These are phyloP conservation scores for Neodidymelliopsis sp. DNA, from an alignment of 2,329 filamentous ascomycete genomes.

Conservation along the genomic window DNA sequence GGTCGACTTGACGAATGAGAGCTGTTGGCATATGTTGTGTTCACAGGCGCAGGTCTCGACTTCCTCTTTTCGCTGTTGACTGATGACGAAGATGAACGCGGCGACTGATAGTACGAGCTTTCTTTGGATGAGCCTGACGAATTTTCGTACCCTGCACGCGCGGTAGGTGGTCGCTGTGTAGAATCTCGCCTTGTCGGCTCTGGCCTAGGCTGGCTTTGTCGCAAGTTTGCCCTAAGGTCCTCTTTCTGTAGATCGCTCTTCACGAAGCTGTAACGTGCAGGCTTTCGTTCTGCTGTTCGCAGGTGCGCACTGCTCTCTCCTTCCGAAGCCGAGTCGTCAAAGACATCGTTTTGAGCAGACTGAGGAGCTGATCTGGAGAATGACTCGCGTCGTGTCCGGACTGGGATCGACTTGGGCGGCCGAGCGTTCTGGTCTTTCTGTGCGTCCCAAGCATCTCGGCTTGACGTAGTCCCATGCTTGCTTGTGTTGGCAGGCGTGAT, in stretches of 20 bases:
- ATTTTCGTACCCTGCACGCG: conserved; percentile 24
- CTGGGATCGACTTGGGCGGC: conserved; percentile 38
- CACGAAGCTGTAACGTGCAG: conserved; percentile 51
- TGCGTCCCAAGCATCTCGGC: conserved; percentile 15
- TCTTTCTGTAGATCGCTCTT: conserved; percentile 47
- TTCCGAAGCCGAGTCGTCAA: conserved; percentile 42
- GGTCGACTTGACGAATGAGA: conserved; percentile 33
- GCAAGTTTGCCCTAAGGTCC: conserved; percentile 38
- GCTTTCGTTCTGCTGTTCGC: conserved; percentile 40
- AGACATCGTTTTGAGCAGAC: conserved; percentile 32
- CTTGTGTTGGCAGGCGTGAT: conserved; percentile 50
- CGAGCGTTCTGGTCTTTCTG: conserved; percentile 31
- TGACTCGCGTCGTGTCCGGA: conserved; percentile 37
- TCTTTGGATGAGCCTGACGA: conserved; percentile 40
- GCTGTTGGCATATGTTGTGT: conserved; percentile 24
- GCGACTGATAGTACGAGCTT: conserved; percentile 32
- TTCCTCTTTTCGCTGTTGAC: conserved; percentile 29
- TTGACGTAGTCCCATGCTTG: conserved; percentile 36
- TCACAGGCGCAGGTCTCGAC: conserved; percentile 28
- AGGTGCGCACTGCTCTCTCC: conserved; percentile 36
- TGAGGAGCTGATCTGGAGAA: conserved; percentile 23
- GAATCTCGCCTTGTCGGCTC: conserved; percentile 28
- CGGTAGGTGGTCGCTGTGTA: conserved; percentile 21
- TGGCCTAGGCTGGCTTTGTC: conserved; percentile 26
- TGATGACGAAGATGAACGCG: conserved; percentile 43